These are phyloP conservation scores for Aspergillus conjunctus DNA, from an alignment of 495 filamentous ascomycete genomes.

Conservation along the genomic window DNA sequence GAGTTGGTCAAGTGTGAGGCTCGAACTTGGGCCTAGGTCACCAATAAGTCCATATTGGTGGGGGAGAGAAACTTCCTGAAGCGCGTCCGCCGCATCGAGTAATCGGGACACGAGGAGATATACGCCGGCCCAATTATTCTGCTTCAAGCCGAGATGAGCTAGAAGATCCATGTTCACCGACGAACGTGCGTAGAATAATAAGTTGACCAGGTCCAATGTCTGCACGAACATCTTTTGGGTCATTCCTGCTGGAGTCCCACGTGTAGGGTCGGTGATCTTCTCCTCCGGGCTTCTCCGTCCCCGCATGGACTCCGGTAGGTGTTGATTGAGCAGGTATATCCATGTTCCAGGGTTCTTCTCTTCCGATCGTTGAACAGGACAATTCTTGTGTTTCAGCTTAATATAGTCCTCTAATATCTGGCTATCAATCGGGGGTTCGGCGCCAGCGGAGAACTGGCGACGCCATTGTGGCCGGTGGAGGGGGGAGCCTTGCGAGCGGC, in stretches of 20 bases:
- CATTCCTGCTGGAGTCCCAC: slow-evolving; percentile 18
- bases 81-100: slow-evolving; percentile 37
- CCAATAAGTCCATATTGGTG: slow-evolving; percentile 25
- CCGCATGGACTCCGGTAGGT: slow-evolving; percentile 43
- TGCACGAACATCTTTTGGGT: slow-evolving; percentile 26
- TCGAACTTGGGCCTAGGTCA: slow-evolving; percentile 28
- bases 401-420: slow-evolving; percentile 8
- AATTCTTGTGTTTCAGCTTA: slow-evolving; percentile 12
- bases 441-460: slow-evolving; percentile 24
- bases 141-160: slow-evolving; percentile 44
- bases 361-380: slow-evolving; percentile 17
- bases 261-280: slow-evolving; percentile 2
- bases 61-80: slow-evolving; percentile 18
- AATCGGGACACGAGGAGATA: slow-evolving; percentile 41
- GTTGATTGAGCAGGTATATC: slow-evolving; percentile 46
- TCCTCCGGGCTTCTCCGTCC: slow-evolving; percentile 21
- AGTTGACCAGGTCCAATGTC: slow-evolving; percentile 27
- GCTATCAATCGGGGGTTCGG: slow-evolving; percentile 14
- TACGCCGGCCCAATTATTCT: slow-evolving; percentile 48
- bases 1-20: slow-evolving; percentile 36
- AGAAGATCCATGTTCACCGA: slow-evolving; percentile 38
- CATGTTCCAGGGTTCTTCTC: slow-evolving; percentile 36
- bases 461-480: slow-evolving; percentile 27
- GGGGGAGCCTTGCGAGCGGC: slow-evolving; percentile 6
- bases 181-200: slow-evolving; percentile 33